A percentile compares a stretch with the other conserved stretches of the same genome.
Evolutionary conservation across 140 eudicot species (phyloP).

Genomic region (Anethum foeniculum): DNA sequence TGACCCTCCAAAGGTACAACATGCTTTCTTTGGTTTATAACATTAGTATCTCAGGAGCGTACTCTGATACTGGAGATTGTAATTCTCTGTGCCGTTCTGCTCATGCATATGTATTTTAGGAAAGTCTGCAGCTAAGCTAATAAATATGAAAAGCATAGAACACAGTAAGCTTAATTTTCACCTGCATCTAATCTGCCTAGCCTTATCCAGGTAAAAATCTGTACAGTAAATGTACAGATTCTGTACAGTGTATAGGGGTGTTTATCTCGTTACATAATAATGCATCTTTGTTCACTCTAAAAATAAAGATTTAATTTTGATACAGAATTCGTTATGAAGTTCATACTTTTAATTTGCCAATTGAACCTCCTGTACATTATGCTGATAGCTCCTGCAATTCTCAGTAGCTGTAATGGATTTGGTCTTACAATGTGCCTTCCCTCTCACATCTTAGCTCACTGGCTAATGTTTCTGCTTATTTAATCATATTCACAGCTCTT

Average conservation of each 20-base stretch:
- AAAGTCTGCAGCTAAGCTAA: not conserved
- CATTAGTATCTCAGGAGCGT: not conserved
- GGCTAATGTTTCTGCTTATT: not conserved
- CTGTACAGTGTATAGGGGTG: not conserved
- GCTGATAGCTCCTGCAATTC: not conserved
- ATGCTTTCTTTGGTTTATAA: constrained; percentile 6
- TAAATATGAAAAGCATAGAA: not conserved
- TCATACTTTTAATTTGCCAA: not conserved
- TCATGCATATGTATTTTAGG: not conserved
- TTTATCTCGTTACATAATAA: not conserved
- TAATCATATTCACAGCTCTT: not conserved
- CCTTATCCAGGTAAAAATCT: not conserved
- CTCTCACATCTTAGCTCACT: not conserved
- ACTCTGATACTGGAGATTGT: not conserved
- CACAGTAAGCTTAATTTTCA: not conserved
- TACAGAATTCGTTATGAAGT: not conserved
- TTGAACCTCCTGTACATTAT: not conserved
- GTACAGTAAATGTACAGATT: not conserved
- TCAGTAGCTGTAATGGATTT: not conserved
- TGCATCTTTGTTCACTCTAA: not conserved
- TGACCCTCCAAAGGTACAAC: constrained; percentile 82
- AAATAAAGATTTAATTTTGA: not conserved
- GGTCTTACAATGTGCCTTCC: not conserved
- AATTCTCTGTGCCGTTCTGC: not conserved
- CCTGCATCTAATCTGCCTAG: not conserved